A percentile compares a stretch with the other conserved stretches of the same genome.
Evolutionary conservation across 192 early-diverging fungal genomes (phyloP).

Genomic region (Linnemannia exigua): DNA sequence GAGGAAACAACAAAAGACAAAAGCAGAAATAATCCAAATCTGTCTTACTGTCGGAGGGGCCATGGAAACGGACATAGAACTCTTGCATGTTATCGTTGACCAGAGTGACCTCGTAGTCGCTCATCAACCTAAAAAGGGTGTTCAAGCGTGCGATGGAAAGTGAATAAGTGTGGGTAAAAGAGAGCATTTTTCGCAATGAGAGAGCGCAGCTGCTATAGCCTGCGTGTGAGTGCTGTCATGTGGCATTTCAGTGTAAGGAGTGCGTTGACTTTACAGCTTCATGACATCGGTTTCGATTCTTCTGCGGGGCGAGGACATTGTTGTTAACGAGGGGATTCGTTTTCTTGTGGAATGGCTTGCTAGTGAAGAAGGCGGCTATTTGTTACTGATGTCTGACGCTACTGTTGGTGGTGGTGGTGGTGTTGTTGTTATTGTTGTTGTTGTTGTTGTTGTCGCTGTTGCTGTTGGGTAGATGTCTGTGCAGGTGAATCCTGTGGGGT

Average conservation of each 20-base stretch:
- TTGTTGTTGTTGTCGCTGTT: no score
- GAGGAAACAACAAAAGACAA: no score
- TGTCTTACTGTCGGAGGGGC: constrained; percentile 91
- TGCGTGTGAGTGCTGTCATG: background rate
- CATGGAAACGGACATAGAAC: constrained; percentile 94
- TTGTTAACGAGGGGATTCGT: background rate
- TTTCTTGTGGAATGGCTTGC: background rate
- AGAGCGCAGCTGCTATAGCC: background rate
- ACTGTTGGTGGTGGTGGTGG: no score
- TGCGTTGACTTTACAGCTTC: constrained; percentile 87
- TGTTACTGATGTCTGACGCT: no score
- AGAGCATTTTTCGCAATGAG: background rate
- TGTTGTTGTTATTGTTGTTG: no score
- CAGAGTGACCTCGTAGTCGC: constrained; percentile 98
- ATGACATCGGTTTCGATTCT: constrained; percentile 99
- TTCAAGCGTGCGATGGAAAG: background rate
- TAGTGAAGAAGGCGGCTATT: no score
- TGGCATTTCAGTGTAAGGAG: no score
- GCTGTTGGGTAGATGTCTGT: background rate
- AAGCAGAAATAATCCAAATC: background rate
- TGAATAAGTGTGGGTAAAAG: background rate
- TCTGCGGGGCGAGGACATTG: constrained; percentile 91
- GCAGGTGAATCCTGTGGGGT: background rate
- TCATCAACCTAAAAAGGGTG: constrained; percentile 85
- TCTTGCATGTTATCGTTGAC: constrained; percentile 99